Evolutionary conservation across 1,139 yeast genomes (phyloP).

Genomic region (Blastobotrys buckinghamii): DNA sequence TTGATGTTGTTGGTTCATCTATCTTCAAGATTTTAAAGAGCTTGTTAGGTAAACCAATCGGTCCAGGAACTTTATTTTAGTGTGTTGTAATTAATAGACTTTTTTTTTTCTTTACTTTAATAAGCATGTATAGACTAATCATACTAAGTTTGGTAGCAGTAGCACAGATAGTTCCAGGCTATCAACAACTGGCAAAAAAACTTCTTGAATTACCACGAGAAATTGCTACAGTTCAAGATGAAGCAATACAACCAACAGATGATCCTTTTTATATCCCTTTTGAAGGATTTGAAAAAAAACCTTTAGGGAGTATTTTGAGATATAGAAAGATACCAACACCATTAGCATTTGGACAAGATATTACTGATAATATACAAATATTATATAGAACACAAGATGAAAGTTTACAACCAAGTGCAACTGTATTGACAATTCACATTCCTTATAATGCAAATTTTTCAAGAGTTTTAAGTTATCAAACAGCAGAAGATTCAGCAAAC

Average conservation of each 20-base stretch:
- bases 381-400: constrained; percentile 26
- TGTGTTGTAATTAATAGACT: too few relatives aligned
- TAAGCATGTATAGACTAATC: too few relatives aligned
- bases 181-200: too few relatives aligned
- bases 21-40: neutral
- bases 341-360: constrained; percentile 8
- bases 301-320: constrained; percentile 19
- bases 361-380: constrained; percentile 19
- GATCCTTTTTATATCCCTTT: constrained; percentile 26
- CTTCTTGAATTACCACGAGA: neutral
- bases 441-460: constrained; percentile 18
- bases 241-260: constrained; percentile 14
- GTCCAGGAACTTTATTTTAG: constrained; percentile 3
- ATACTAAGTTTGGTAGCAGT: too few relatives aligned
- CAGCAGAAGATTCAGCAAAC: constrained; percentile 27
- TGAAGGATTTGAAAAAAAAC: constrained; percentile 15
- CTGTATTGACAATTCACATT: constrained; percentile 26
- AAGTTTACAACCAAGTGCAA: constrained; percentile 22
- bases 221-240: neutral
- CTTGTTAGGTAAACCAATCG: constrained; percentile 4
- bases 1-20: constrained; percentile 3
- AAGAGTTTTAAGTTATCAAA: constrained; percentile 25
- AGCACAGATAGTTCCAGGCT: too few relatives aligned
- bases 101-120: too few relatives aligned
- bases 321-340: constrained; percentile 15